phyloP scores from a whole-genome alignment of 2,329 filamentous ascomycete genomes.

The Colletotrichum tabaci region DNA sequence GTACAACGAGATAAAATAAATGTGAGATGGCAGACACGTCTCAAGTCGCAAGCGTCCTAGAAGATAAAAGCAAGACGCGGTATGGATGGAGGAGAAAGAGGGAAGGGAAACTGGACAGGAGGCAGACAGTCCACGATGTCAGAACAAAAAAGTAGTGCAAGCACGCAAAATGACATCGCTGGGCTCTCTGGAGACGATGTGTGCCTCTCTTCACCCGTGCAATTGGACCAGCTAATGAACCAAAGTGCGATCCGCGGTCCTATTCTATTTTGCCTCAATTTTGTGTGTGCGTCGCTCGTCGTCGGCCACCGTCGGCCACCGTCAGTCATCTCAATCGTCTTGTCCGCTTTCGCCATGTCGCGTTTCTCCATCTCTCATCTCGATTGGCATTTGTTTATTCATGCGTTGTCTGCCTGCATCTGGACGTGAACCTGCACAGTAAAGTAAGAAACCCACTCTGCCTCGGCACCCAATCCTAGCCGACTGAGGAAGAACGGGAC shows the following conservation, averaged over 20 bases:
- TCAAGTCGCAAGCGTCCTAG: no score
- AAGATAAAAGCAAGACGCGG: neutral
- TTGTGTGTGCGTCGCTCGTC: neutral
- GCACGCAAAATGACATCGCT: constrained; percentile 27
- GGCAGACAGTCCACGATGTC: neutral
- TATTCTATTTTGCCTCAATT: neutral
- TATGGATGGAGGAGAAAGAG: constrained; percentile 4
- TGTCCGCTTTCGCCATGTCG: constrained; percentile 1
- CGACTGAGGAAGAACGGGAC: no score
- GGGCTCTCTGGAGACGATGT: neutral
- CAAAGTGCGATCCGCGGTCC: constrained; percentile 1
- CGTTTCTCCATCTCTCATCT: constrained; percentile 30
- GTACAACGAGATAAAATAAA: neutral
- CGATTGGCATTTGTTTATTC: constrained; percentile 41
- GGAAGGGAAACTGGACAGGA: neutral
- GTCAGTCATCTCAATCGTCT: constrained; percentile 3
- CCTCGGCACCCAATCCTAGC: constrained; percentile 20
- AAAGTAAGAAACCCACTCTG: constrained; percentile 5
- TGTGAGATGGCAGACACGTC: neutral
- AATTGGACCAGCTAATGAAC: neutral
- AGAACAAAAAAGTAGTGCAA: neutral
- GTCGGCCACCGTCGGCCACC: neutral
- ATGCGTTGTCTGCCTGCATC: constrained; percentile 20
- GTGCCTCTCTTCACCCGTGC: neutral
- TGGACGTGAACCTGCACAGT: constrained; percentile 15